A percentile compares a stretch with the other conserved stretches of the same genome.
Evolutionary conservation across 257 asterid genomes (phyloP).

Genomic region (Scutellaria galericulata): DNA sequence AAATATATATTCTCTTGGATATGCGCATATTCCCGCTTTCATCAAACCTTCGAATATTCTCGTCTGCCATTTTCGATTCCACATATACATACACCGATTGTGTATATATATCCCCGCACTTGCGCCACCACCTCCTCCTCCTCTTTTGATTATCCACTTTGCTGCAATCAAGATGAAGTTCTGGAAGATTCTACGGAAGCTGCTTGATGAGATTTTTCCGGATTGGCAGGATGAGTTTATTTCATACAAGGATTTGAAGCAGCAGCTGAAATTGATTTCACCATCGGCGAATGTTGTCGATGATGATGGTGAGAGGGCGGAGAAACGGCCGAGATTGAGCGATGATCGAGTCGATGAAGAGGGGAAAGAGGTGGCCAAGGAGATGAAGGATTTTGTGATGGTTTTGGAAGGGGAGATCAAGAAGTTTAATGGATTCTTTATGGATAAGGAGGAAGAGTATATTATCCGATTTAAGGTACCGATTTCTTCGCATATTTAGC

Average conservation of each 20-base stretch:
- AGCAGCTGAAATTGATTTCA: constrained; percentile 49
- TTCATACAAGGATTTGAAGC: constrained; percentile 58
- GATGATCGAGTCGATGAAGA: constrained; percentile 38
- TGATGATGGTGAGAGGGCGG: constrained; percentile 33
- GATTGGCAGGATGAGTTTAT: constrained; percentile 63
- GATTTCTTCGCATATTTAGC: background rate
- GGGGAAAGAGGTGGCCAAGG: constrained; percentile 41
- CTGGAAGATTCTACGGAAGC: constrained; percentile 55
- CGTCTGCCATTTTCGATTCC: constrained; percentile 21
- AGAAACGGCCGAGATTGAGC: constrained; percentile 47
- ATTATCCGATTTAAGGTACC: constrained; percentile 52
- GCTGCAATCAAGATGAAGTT: constrained; percentile 49
- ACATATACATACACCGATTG: constrained; percentile 15
- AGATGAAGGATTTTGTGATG: constrained; percentile 48
- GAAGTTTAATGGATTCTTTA: constrained; percentile 56
- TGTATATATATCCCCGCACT: constrained; percentile 16
- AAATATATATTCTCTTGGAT: constrained; percentile 34
- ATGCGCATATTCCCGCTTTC: constrained; percentile 49
- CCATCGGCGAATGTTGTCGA: constrained; percentile 33
- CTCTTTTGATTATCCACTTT: constrained; percentile 14
- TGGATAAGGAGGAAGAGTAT: constrained; percentile 62
- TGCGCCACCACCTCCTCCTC: constrained; percentile 2
- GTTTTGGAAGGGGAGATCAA: constrained; percentile 50
- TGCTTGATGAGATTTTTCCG: constrained; percentile 53
- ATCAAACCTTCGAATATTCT: constrained; percentile 43